These are phyloP conservation scores for Suillus brevipes DNA, from an alignment of 768 basidiomycete genomes.

Conservation along the genomic window DNA sequence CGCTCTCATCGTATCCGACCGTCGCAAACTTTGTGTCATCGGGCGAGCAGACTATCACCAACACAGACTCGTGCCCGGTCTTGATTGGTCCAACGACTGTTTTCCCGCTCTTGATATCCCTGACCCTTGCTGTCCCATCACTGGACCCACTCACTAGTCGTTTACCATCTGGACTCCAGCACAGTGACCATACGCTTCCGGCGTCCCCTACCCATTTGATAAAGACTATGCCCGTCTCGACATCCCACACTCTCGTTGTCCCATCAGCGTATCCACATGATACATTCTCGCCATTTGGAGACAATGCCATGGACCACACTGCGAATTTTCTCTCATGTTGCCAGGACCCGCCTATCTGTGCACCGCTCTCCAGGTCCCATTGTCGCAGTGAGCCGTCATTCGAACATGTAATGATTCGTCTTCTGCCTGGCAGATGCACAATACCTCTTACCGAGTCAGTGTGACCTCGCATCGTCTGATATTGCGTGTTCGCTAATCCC, in stretches of 20 bases:
- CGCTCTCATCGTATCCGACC: background rate
- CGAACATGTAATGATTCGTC: background rate
- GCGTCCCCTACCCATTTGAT: background rate
- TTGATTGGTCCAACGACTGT: background rate
- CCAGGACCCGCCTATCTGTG: background rate
- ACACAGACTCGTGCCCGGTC: background rate
- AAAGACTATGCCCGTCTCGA: background rate
- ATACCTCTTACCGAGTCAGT: background rate
- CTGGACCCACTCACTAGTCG: background rate
- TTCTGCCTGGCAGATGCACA: background rate
- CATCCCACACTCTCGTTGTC: background rate
- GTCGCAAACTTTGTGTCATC: background rate
- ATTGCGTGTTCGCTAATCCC: no score
- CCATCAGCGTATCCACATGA: background rate
- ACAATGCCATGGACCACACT: background rate
- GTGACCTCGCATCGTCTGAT: background rate
- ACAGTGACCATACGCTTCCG: background rate
- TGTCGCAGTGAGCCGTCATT: background rate
- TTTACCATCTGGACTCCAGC: background rate
- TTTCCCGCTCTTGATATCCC: background rate
- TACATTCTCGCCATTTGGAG: background rate
- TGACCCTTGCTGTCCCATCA: background rate
- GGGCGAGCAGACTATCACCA: background rate
- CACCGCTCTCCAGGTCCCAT: background rate
- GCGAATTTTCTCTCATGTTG: no score